Conservation (phyloP, 768 basidiomycete genomes). For the Pholiota molesta region DNA sequence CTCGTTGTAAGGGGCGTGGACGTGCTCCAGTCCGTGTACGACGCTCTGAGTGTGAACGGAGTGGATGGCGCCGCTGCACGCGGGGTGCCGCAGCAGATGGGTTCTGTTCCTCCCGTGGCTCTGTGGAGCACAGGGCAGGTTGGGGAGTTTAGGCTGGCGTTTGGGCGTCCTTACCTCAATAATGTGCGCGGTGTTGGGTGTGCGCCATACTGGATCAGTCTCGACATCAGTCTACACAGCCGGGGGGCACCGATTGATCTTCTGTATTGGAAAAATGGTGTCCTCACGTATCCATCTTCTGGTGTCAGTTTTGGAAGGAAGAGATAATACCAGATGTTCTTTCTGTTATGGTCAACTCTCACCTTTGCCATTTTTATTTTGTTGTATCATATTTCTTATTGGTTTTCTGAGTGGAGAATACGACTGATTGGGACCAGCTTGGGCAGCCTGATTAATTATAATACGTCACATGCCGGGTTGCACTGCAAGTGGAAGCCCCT, state of each 20-base stretch:
- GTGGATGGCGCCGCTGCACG: too few species aligned
- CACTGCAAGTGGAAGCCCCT: too few species aligned
- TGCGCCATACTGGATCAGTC: constrained; percentile 35
- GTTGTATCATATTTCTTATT: too few species aligned
- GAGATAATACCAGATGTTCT: background rate
- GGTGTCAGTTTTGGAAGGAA: constrained; percentile 29
- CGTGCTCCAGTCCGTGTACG: constrained; percentile 35
- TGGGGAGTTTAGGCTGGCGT: constrained; percentile 39
- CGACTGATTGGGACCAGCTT: too few species aligned
- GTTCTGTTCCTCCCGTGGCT: constrained; percentile 20
- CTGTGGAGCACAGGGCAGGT: constrained; percentile 41
- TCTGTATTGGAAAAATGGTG: constrained; percentile 36
- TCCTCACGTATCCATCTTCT: constrained; percentile 37
- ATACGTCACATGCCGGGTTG: too few species aligned
- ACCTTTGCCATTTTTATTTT: too few species aligned
- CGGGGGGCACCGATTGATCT: constrained; percentile 38
- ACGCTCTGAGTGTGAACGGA: background rate
- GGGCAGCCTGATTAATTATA: too few species aligned
- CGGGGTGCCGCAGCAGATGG: background rate
- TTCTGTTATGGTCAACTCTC: too few species aligned
- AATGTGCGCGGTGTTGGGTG: constrained; percentile 33
- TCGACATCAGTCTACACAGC: constrained; percentile 29
- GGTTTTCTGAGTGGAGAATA: too few species aligned
- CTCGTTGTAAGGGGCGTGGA: constrained; percentile 37
- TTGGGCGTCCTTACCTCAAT: constrained; percentile 31